Conservation (phyloP, 495 filamentous ascomycete genomes). For the Penicillium tannophilum region DNA sequence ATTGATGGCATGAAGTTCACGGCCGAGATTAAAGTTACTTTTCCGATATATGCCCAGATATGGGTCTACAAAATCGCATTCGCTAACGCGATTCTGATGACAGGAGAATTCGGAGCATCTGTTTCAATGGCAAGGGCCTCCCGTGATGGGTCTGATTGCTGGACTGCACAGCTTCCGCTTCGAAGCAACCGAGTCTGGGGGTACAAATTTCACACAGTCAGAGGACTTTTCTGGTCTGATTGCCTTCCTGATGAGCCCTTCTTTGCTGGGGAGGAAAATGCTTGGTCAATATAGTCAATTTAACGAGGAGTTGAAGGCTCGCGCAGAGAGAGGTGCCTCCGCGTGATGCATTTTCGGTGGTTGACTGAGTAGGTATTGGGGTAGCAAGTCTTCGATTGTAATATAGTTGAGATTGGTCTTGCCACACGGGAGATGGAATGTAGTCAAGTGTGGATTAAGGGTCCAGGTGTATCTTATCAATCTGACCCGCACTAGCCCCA, state of each 20-base stretch:
- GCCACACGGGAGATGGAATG: too few relatives aligned
- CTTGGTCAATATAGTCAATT: background rate
- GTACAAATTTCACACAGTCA: background rate
- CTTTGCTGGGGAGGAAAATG: background rate
- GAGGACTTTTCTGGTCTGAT: background rate
- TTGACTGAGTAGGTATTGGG: too few relatives aligned
- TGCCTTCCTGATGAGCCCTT: background rate
- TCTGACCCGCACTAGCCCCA: too few relatives aligned
- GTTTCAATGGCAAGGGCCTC: conserved; percentile 1
- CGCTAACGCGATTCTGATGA: background rate
- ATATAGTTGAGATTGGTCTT: too few relatives aligned
- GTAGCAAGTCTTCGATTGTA: too few relatives aligned
- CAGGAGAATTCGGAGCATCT: conserved; percentile 1
- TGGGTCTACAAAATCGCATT: background rate
- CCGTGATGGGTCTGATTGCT: background rate
- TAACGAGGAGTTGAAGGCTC: conserved; percentile 2
- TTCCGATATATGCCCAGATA: background rate
- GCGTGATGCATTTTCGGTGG: background rate
- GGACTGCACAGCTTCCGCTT: background rate
- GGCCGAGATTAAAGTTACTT: background rate
- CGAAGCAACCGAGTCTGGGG: background rate
- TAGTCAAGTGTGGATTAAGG: too few relatives aligned
- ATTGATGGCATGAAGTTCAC: conserved; percentile 4
- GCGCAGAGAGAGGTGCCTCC: background rate
- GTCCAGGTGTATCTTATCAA: too few relatives aligned